Base-by-base conservation (phyloP, 345 rosid genomes). In the Pistacia integerrima region DNA sequence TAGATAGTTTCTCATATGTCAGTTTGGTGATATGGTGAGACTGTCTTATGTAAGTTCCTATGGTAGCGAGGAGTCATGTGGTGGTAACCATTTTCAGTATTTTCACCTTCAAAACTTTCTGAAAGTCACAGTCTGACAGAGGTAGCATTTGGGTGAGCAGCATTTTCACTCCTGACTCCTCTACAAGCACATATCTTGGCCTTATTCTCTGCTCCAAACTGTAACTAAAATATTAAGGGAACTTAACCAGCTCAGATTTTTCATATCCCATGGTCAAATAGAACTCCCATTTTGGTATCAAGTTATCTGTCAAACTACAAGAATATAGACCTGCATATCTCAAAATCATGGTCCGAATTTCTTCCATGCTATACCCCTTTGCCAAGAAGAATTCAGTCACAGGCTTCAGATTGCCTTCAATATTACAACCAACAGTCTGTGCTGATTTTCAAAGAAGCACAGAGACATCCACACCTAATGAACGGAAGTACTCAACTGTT, bases 181-280 rank as follows among this genome's bases (percentile, higher is more conserved):
- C 80, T 57, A 86, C 83, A 49, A 25, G 74, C 49, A 82, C 85
- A 79, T 81, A 82, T 79, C 89, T 79, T 11, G 89, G 87, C 55
- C 82, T 87, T 11, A 54, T 54, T 54, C 57, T 54, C 57, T 54
- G 18, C 5, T 54, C 57, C 57, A 54, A 54, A 54, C 57, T 54
- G 57, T 54, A 54, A 54, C 57, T 14, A 54, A 54, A 54, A 54
- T 54, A 54, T 12, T 2, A 0, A 12, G 57, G 57, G 18, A 54
- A 54, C 57, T 54, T 54, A 3, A 54, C 18, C 57, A 54, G 17
- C 70, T 86, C 85, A 14, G 75, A 67, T 46, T 67, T 82, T 14
- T 85, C 67, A 70, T 84, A 86, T 64, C 82, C 87, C 89, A 84
- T 86, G 48, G 81, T 86, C 75, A 86, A 74, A 77, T 75, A 86